These are phyloP conservation scores for Colletotrichum salicis DNA, from an alignment of 2,329 filamentous ascomycete genomes.

Conservation along the genomic window DNA sequence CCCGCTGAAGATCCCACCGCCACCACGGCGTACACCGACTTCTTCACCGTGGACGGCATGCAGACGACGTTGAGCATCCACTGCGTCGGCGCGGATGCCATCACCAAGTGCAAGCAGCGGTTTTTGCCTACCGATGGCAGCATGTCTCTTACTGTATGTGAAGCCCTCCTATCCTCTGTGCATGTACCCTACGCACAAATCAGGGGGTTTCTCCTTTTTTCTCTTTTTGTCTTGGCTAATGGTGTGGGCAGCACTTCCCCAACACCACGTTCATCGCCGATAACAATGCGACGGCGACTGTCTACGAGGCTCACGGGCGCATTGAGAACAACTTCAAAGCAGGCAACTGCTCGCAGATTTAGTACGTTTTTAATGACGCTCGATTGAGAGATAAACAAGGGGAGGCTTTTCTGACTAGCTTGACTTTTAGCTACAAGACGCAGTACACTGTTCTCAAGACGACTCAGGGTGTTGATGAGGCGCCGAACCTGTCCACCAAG, in stretches of 20 bases:
- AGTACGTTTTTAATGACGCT: conserved; percentile 1
- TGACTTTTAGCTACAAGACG: conserved; percentile 22
- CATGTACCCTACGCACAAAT: too few species aligned
- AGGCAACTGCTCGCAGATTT: conserved; percentile 30
- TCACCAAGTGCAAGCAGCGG: conserved; percentile 26
- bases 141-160: conserved; percentile 24
- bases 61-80: conserved; percentile 31
- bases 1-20: conserved; percentile 27
- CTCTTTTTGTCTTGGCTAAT: too few species aligned
- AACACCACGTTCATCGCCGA: conserved; percentile 23
- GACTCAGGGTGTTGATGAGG: conserved; percentile 3
- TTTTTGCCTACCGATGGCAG: conserved; percentile 26
- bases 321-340: conserved; percentile 29
- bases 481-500: conserved; percentile 21
- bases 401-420: neutral
- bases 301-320: conserved; percentile 23
- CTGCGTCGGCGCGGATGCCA: conserved; percentile 25
- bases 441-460: conserved; percentile 30
- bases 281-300: conserved; percentile 24
- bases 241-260: conserved; percentile 17
- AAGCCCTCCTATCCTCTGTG: too few species aligned
- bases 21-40: conserved; percentile 30
- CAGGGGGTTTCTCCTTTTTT: too few species aligned
- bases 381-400: accelerated
- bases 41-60: conserved; percentile 30